phyloP scores from a whole-genome alignment of 306 rosid genomes.

The Medicago truncatula region DNA sequence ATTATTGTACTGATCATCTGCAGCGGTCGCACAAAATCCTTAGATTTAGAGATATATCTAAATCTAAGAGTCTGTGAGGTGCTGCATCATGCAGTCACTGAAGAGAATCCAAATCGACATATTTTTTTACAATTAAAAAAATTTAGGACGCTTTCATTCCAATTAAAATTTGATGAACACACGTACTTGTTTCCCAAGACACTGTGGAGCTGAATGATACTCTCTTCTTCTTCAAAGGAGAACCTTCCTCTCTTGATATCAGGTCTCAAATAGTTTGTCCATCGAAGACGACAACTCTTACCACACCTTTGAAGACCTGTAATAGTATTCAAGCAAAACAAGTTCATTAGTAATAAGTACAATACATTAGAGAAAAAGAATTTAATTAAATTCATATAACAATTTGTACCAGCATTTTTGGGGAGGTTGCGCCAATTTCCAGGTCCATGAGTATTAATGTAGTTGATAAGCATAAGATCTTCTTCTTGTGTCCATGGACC shows the following conservation, averaged over 20 bases:
- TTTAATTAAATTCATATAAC: background rate
- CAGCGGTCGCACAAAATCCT: background rate
- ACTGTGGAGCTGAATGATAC: slow-evolving; percentile 86
- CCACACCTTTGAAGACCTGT: slow-evolving; percentile 88
- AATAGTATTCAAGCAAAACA: background rate
- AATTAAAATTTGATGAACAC: too few species aligned
- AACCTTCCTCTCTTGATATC: slow-evolving; percentile 95
- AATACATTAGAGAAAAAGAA: background rate
- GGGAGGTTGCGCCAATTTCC: slow-evolving; percentile 93
- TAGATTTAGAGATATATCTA: background rate
- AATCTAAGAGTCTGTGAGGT: background rate
- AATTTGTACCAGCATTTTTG: slow-evolving; percentile 75
- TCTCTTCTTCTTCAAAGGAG: slow-evolving; percentile 93
- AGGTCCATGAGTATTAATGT: slow-evolving; percentile 72
- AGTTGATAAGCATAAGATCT: slow-evolving; percentile 65
- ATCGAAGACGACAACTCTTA: slow-evolving; percentile 94
- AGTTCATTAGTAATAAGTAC: background rate
- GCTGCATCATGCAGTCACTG: too few species aligned
- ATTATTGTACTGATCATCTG: too few species aligned
- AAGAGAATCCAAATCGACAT: background rate
- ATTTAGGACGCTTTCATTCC: too few species aligned
- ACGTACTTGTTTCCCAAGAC: slow-evolving; percentile 90
- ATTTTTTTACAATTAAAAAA: background rate
- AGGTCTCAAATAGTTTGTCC: slow-evolving; percentile 93
- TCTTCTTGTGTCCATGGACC: slow-evolving; percentile 99